Evolutionary conservation across 805 yeast species (phyloP), one percentile per base, ranked within the genome.

Genomic region (Yamadazyma olivae): DNA sequence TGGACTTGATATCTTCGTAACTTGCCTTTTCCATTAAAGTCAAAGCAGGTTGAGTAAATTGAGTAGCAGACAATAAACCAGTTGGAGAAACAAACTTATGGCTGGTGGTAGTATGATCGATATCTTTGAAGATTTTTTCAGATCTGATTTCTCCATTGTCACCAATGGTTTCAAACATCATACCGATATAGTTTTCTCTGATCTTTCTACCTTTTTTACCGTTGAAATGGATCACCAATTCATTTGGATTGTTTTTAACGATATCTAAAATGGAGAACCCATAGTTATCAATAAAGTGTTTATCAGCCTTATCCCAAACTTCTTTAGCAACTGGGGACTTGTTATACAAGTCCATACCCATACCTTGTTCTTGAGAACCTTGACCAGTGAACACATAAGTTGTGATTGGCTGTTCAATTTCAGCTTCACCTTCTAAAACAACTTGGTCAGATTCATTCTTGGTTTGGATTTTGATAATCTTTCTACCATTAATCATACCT

Each of bases 311-410:
- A 64, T 93, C 98, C 99, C 99, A 93, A 45, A 93, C 97, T 46
- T 78, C 79, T 55, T 81, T 81, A 36, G 99, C 99, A 61, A 93
- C 96, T 20, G 79, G 89, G 33, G 96, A 85, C 27, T 84, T 75
- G 48, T 81, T 81, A 66, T 93, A 93, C 59, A 93, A 77, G 64
- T 93, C 99, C 99, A 93, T 93, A 75, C 99, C 99, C 99, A 93
- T 93, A 62, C 97, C 97, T 73, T 95, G 99, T 67, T 95, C 99
- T 70, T 93, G 99, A 43, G 99, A 91, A 64, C 99, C 99, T 75
- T 93, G 99, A 59, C 99, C 99, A 48, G 99, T 93, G 71, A 95
- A 93, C 40, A 93, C 95, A 61, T 86, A 93, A 15, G 99, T 84
- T 29, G 98, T 86, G 36, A 83, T 84, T 22, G 99, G 99, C 71